Base-by-base conservation (phyloP, 2,329 filamentous ascomycete genomes). In the Cryphonectria nitschkei region DNA sequence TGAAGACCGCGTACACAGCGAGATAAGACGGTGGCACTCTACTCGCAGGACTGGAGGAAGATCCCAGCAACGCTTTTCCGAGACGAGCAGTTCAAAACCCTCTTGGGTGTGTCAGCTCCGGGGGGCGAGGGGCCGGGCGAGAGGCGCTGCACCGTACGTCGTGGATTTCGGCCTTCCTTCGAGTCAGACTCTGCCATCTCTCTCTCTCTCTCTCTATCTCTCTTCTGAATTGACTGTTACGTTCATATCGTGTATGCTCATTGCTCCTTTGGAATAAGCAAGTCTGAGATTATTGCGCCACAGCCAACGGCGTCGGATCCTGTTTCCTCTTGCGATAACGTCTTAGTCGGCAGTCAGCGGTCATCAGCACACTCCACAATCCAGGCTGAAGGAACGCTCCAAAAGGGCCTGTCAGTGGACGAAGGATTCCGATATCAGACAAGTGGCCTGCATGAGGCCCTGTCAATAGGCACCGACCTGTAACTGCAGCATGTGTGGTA, bases 351-450 rank as follows among this genome's bases (percentile, higher is more conserved):
- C 22, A 61, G 58, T 61, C 58, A 61, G 32, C 19, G 9, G 58
- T 61, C 58, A 61, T 5, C 8, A 34, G n/a, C 2, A 26, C 26
- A 32, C 29, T 34, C 58, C 58, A 39, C 58, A 37, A 61, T 39
- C 58, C 58, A 61, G 58, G 58, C 58, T 61, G 58, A 39, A 60
- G 56, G 56, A 60, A 60, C 14, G 32, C 32, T 8, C n/a, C 46
- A 11, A 39, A 11, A 39, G 52, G 1, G 52, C 7, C 37, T 34
- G 29, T 29, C 43, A 29, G 43, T 52, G 19, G 14, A 19, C n/a
- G 29, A 19, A 50, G 34, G 37, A 60, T 37, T 16, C 14, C 7
- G 19, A 19, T n/a, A 29, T n/a, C 66, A 43, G 26, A 46, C 39
- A 50, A 50, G 56, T 39, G 37, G 9, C 37, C 66, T 62, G 37